Evolutionary conservation across 2,329 filamentous ascomycete genomes (phyloP), one percentile per base, ranked within the genome.

Genomic region (Tolypocladium endophyticum): DNA sequence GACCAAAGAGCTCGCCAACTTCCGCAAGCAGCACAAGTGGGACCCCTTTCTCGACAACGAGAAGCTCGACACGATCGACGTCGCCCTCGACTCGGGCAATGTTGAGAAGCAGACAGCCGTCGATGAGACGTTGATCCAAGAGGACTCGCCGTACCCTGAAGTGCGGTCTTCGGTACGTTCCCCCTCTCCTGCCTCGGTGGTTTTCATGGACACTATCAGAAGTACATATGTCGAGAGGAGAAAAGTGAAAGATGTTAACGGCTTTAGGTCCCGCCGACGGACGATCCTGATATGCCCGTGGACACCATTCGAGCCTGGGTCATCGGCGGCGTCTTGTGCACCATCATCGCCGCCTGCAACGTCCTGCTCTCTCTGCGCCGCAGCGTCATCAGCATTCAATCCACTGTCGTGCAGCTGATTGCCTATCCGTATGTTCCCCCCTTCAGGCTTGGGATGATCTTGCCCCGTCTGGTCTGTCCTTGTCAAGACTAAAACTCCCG

Each of bases 231-330:
- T n/a, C 20, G 4, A 20, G 16, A n/a, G 12, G 1, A 23, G 14
- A 1, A 28, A 6, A 14, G 6, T 3, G 5, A 6, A 2, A 7
- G 3, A 50, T 20, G 18, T 18, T 33, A 11, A 53, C 28, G 1
- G 3, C 25, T 38, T 9, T 6, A 45, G 50, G 25, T n/a, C 38
- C 35, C 55, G 11, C 68, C 67, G 14, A 69, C 75, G 23, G 81
- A 80, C 61, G 74, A 79, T 59, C 79, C 81, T 57, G 79, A 82
- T 25, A 67, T 81, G 6, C 77, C 80, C 11, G 73, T 77, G 59
- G 81, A 81, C 68, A 87, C 84, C 4, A 75, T 86, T 60, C 82
- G 84, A n/a, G 81, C 82, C 14, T 86, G 84, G 84, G 63, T 69
- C 6, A 81, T 87, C 59, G 84, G 83, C 38, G 64, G 83, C 58